Evolutionary conservation across 805 yeast species (phyloP), one percentile per base, ranked within the genome.

Genomic region (Saturnispora kantuleensis): DNA sequence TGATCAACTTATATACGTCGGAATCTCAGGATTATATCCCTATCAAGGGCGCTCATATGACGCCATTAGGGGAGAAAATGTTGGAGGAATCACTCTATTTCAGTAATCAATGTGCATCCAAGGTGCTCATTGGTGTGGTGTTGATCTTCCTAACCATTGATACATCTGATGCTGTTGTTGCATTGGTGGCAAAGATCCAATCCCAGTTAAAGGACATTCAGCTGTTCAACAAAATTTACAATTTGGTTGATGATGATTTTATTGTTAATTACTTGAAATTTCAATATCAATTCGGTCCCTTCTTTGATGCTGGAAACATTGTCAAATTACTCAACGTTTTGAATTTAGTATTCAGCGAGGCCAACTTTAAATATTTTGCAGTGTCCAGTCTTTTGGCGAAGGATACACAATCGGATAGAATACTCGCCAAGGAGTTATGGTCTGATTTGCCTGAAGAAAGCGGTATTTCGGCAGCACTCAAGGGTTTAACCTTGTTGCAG

Each of bases 81-180:
- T 46, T 62, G 16, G 29, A 44, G 2, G 46, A 56, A 7, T 46
- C 53, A 10, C 39, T 63, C 26, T 46, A 52, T 38, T 38, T 43
- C 2, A 54, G 56, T 17, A 21, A 55, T 5, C 13, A 47, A 6
- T 21, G 53, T 15, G 54, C 56, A 15, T 48, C 50, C 21, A 52
- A 51, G 7, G 35, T 62, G 13, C 39, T 59, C 2, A 35, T 56
- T 32, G 61, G 60, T 3, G 45, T 65, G 10, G 38, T 56, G 9
- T 38, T 63, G 30, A 55, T 65, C 13, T 42, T 63, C 18, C 35
- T 60, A 21, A 61, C 63, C 2, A 59, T 64, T 13, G 69, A 64
- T 46, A 53, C 56, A 16, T 61, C 58, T 34, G 56, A 56, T 5
- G 50, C 55, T 18, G 54, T 61, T 39, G 48, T 52, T 12, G 36